These are phyloP conservation scores for Aspergillus candidus DNA, from an alignment of 2,329 filamentous ascomycete genomes.

Conservation along the genomic window DNA sequence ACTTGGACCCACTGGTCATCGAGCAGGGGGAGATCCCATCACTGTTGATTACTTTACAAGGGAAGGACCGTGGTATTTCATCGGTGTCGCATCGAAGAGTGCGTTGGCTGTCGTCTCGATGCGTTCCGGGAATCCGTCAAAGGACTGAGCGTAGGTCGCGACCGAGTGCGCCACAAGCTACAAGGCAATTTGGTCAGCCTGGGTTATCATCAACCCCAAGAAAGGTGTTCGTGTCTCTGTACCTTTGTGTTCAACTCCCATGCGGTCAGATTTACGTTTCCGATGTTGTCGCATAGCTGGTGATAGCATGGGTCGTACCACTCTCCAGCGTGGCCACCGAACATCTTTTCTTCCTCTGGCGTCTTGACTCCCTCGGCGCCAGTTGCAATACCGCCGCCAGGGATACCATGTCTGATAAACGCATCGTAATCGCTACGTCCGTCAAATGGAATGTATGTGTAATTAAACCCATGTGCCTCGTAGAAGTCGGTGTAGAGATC, in stretches of 20 bases:
- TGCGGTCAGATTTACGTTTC: constrained; percentile 49
- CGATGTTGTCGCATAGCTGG: constrained; percentile 45
- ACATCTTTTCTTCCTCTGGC: constrained; percentile 55
- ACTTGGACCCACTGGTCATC: too few relatives aligned
- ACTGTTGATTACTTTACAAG: too few relatives aligned
- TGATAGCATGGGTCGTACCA: constrained; percentile 54
- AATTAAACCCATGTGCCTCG: constrained; percentile 55
- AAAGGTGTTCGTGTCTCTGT: constrained; percentile 1
- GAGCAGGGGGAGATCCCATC: too few relatives aligned
- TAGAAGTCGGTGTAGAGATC: constrained; percentile 65
- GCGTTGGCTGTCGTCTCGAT: constrained; percentile 9
- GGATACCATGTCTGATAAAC: constrained; percentile 67
- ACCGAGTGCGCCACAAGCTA: constrained; percentile 60
- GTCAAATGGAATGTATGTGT: constrained; percentile 68
- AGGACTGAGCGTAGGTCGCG: constrained; percentile 62
- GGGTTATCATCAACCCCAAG: background rate
- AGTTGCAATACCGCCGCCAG: constrained; percentile 68
- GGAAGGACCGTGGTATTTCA: constrained; percentile 7
- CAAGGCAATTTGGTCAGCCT: background rate
- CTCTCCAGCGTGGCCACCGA: constrained; percentile 60
- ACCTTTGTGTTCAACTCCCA: constrained; percentile 52
- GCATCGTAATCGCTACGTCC: constrained; percentile 74
- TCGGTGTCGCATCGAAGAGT: background rate
- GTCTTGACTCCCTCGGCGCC: constrained; percentile 74
- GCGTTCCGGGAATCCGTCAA: constrained; percentile 59